Conservation (phyloP, 2,329 filamentous ascomycete genomes). For the Sporothrix humicola region DNA sequence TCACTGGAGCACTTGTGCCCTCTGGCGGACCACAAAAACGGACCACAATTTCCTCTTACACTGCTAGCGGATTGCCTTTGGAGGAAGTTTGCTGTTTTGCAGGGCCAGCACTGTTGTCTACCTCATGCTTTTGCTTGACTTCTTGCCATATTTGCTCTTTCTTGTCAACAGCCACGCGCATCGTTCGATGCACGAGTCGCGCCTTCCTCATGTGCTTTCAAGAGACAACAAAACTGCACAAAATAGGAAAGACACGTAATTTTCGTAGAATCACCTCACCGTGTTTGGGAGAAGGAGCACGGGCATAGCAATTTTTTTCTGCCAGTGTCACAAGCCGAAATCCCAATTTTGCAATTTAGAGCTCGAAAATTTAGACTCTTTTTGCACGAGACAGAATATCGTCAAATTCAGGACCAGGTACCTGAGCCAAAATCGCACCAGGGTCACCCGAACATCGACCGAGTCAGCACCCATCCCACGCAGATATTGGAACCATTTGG, state of each 20-base stretch:
- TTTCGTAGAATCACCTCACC: neutral
- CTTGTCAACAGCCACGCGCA: neutral
- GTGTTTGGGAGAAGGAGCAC: neutral
- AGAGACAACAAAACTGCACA: neutral
- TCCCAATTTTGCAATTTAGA: neutral
- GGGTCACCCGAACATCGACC: neutral
- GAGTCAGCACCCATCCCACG: constrained; percentile 7
- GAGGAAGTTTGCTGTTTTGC: constrained; percentile 23
- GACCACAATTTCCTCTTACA: constrained; percentile 25
- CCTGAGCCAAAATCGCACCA: neutral
- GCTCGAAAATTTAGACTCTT: neutral
- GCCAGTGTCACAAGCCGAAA: constrained; percentile 9
- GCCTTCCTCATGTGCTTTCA: neutral
- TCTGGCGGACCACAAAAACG: neutral
- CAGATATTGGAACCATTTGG: neutral
- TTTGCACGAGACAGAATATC: too few relatives aligned
- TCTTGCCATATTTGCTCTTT: neutral
- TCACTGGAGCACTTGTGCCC: neutral
- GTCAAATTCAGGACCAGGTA: too few relatives aligned
- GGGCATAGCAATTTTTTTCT: neutral
- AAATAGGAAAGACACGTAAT: constrained; percentile 15
- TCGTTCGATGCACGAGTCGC: neutral
- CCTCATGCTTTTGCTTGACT: neutral
- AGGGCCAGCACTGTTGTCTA: neutral
- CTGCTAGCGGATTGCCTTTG: constrained; percentile 28